Evolutionary conservation across 176 grass and related monocot species (phyloP).

Genomic region (maize (Zea mays)): DNA sequence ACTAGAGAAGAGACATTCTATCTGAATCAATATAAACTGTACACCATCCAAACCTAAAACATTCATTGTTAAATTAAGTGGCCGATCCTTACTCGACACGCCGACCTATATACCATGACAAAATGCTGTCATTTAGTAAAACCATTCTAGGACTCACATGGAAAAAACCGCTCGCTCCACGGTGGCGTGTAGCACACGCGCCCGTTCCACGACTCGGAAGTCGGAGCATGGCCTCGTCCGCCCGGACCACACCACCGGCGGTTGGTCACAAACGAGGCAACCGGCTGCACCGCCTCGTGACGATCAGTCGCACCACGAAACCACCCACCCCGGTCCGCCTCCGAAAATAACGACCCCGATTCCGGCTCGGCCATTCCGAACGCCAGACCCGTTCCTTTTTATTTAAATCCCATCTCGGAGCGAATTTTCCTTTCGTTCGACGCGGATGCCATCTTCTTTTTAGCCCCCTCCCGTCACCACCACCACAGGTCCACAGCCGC

Average conservation of each 20-base stretch:
- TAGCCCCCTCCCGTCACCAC: background rate
- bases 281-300: conserved; percentile 22
- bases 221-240: background rate
- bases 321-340: background rate
- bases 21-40: too few relatives aligned
- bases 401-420: conserved; percentile 3
- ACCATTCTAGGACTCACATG: background rate
- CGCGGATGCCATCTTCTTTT: conserved; percentile 36
- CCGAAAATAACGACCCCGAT: conserved; percentile 21
- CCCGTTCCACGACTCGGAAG: conserved; percentile 1
- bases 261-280: conserved; percentile 7
- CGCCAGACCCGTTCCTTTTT: conserved; percentile 11
- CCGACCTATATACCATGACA: too few relatives aligned
- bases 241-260: background rate
- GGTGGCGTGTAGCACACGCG: conserved; percentile 34
- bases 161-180: background rate
- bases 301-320: background rate
- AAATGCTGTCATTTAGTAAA: too few relatives aligned
- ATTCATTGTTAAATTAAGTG: too few relatives aligned
- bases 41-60: too few relatives aligned
- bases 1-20: too few relatives aligned
- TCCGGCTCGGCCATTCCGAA: background rate
- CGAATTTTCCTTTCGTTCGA: conserved; percentile 30
- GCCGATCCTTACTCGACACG: too few relatives aligned
- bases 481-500: background rate